A percentile compares a stretch with the other conserved stretches of the same genome.
phyloP scores from a whole-genome alignment of 441 rosid genomes.

The Mallotus repandus region DNA sequence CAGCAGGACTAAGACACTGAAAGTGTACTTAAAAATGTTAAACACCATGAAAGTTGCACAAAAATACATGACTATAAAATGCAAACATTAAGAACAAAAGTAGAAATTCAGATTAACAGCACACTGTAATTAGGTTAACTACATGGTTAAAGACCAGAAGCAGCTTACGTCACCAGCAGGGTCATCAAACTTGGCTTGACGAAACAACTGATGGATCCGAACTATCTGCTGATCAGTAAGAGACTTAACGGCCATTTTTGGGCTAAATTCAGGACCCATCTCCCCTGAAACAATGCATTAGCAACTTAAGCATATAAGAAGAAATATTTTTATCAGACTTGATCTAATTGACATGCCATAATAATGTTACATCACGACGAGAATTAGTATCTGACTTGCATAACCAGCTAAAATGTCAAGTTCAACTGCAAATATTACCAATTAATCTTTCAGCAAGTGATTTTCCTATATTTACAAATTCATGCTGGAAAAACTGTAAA shows the following conservation, averaged over 20 bases:
- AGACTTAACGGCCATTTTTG: conserved; percentile 76
- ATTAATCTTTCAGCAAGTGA: conserved; percentile 75
- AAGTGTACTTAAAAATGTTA: conserved; percentile 12
- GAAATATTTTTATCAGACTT: neutral
- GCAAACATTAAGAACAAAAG: neutral
- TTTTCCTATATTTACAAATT: conserved; percentile 87
- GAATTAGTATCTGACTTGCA: conserved; percentile 16
- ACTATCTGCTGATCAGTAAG: conserved; percentile 90
- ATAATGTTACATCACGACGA: neutral
- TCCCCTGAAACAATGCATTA: conserved; percentile 53
- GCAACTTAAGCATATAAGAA: conserved; percentile 22
- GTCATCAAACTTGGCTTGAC: conserved; percentile 97
- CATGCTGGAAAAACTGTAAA: conserved; percentile 92
- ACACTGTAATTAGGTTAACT: conserved; percentile 3
- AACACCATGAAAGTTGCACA: neutral
- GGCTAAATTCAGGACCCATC: conserved; percentile 93
- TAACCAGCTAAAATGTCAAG: conserved; percentile 3
- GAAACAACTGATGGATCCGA: conserved; percentile 95
- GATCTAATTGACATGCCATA: neutral
- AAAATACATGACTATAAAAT: neutral
- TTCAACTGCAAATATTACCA: conserved; percentile 45
- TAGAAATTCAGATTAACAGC: neutral
- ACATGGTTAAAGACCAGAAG: conserved; percentile 19
- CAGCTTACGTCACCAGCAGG: conserved; percentile 91
- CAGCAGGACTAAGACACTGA: conserved; percentile 99